These are phyloP conservation scores for Neurospora sp. DNA, from an alignment of 495 filamentous ascomycete species.

Conservation along the genomic window DNA sequence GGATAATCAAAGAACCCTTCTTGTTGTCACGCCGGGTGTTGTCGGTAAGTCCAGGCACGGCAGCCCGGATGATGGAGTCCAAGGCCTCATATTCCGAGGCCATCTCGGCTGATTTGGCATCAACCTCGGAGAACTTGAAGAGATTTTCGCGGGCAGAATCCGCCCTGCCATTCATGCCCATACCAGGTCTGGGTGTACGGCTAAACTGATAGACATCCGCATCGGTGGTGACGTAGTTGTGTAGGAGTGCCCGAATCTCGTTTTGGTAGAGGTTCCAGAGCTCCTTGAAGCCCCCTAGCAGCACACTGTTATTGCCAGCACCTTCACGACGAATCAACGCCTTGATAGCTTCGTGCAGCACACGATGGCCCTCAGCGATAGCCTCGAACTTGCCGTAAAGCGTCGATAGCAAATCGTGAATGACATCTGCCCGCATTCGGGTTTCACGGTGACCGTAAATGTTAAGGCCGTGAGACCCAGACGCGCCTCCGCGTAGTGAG, in stretches of 20 bases:
- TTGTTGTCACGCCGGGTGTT: constrained; percentile 52
- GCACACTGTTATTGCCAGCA: constrained; percentile 42
- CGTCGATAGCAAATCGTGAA: constrained; percentile 83
- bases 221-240: constrained; percentile 95
- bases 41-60: constrained; percentile 86
- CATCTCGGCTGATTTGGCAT: constrained; percentile 63
- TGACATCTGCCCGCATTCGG: constrained; percentile 64
- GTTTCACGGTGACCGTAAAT: constrained; percentile 57
- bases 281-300: constrained; percentile 78
- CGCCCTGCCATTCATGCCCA: constrained; percentile 40
- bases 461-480: constrained; percentile 48
- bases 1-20: constrained; percentile 25
- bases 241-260: constrained; percentile 81
- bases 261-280: constrained; percentile 76
- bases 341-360: constrained; percentile 81
- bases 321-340: constrained; percentile 73
- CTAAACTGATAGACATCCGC: constrained; percentile 56
- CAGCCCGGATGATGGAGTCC: constrained; percentile 77
- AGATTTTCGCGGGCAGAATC: constrained; percentile 63
- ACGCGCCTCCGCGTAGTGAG: constrained; percentile 46
- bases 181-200: constrained; percentile 31
- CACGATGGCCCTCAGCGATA: constrained; percentile 90
- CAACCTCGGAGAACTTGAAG: constrained; percentile 82
- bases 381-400: constrained; percentile 94
- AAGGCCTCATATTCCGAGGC: constrained; percentile 80